Evolutionary conservation across 1,284 basidiomycete species (phyloP).

Genomic region (Sporisorium reilianum): DNA sequence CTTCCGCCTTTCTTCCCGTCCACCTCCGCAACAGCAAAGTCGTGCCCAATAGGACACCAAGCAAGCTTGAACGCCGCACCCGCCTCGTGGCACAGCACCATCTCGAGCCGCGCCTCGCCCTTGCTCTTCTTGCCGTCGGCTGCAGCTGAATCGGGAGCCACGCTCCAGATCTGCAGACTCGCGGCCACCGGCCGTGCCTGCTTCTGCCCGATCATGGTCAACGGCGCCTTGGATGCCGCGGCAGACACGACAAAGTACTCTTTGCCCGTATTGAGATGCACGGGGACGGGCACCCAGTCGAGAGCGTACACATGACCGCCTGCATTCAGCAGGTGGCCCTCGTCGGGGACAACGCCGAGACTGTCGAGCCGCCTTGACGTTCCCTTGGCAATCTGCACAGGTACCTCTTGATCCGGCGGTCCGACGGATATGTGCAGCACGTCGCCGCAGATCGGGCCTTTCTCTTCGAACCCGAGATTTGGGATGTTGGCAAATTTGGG

Average conservation of each 20-base stretch:
- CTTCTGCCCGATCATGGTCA: conserved; percentile 34
- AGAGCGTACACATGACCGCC: conserved; percentile 54
- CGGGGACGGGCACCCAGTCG: conserved; percentile 48
- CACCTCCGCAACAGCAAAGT: conserved; percentile 3
- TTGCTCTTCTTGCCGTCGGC: neutral
- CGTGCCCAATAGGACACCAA: conserved; percentile 46
- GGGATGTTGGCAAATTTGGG: conserved; percentile 34
- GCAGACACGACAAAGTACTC: conserved; percentile 49
- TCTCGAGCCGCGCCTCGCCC: conserved; percentile 37
- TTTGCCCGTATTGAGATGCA: conserved; percentile 44
- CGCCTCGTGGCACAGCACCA: conserved; percentile 39
- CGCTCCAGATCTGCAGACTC: conserved; percentile 54
- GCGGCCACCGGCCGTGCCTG: conserved; percentile 10
- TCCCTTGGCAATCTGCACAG: conserved; percentile 23
- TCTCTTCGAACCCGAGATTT: conserved; percentile 41
- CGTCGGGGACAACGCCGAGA: conserved; percentile 28
- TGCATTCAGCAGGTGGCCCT: conserved; percentile 48
- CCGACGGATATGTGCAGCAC: conserved; percentile 33
- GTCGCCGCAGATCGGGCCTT: conserved; percentile 19
- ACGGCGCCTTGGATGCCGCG: conserved; percentile 14
- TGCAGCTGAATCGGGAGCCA: conserved; percentile 26
- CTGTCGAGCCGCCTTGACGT: conserved; percentile 24
- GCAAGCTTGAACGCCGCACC: conserved; percentile 37
- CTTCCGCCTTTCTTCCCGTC: neutral
- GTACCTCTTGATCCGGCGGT: conserved; percentile 19